Conservation (phyloP, 306 rosid genomes). For the Ormosia semicastrata region DNA sequence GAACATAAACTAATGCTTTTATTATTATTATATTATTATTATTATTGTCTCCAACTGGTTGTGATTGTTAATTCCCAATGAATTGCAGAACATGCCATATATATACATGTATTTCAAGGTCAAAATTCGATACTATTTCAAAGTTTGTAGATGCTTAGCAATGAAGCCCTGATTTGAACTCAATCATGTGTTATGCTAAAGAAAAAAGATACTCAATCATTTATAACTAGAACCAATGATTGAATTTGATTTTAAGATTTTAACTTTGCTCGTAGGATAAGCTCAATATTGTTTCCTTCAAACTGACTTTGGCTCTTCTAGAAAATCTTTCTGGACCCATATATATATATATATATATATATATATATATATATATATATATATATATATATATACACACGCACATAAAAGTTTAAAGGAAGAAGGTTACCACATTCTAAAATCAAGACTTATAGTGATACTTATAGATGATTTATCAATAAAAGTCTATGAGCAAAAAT, state of each 20-base stretch:
- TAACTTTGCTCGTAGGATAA: background rate
- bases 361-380: no score
- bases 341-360: no score
- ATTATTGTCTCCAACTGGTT: background rate
- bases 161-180: background rate
- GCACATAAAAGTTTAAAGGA: no score
- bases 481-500: no score
- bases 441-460: no score
- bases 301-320: background rate
- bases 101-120: background rate
- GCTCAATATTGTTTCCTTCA: background rate
- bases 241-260: background rate
- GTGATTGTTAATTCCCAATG: background rate
- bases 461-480: no score
- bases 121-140: background rate
- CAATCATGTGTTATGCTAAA: background rate
- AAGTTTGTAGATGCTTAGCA: background rate
- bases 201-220: background rate
- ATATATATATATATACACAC: no score
- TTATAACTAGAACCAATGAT: constrained; percentile 5
- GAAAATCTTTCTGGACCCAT: background rate
- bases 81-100: background rate
- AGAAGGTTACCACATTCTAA: no score
- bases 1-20: background rate
- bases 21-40: background rate